phyloP scores from a whole-genome alignment of 139 green algal genomes.

The Asterochloris erici region DNA sequence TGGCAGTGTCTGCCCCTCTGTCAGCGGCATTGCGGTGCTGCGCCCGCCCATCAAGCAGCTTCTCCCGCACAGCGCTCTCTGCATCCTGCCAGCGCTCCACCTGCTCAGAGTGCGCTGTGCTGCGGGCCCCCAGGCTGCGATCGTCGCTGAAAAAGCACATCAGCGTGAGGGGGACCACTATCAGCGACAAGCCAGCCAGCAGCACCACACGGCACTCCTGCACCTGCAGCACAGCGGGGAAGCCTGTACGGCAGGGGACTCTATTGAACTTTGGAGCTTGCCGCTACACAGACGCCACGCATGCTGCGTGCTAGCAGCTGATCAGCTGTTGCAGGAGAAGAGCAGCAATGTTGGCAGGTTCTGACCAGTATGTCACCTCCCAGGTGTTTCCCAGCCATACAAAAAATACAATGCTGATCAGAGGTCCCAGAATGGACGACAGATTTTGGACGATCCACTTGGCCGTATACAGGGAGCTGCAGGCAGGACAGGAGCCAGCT shows the following conservation, averaged over 20 bases:
- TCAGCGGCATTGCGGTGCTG: background rate
- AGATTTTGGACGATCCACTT: constrained; percentile 27
- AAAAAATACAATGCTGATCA: constrained; percentile 36
- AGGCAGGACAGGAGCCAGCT: background rate
- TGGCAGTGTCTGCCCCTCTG: background rate
- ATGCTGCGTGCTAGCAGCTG: no score
- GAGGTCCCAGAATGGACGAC: constrained; percentile 25
- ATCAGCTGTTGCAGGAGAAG: background rate
- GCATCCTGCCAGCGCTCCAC: background rate
- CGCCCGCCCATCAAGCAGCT: background rate
- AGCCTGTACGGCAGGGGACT: background rate
- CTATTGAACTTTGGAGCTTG: background rate
- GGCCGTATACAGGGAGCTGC: constrained; percentile 33
- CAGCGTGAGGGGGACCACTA: constrained; percentile 29
- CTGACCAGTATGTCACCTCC: constrained; percentile 6
- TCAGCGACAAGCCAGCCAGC: constrained; percentile 24
- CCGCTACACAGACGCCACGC: no score
- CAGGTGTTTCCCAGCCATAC: constrained; percentile 37
- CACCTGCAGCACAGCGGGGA: constrained; percentile 6
- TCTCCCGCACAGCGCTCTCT: background rate
- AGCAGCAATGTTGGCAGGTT: background rate
- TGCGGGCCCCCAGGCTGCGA: constrained; percentile 14
- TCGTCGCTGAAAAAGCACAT: constrained; percentile 50
- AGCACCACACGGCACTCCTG: constrained; percentile 38
- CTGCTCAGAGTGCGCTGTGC: background rate